Base-by-base conservation (phyloP, 2,329 filamentous ascomycete genomes). In the Diaporthe nobilis region DNA sequence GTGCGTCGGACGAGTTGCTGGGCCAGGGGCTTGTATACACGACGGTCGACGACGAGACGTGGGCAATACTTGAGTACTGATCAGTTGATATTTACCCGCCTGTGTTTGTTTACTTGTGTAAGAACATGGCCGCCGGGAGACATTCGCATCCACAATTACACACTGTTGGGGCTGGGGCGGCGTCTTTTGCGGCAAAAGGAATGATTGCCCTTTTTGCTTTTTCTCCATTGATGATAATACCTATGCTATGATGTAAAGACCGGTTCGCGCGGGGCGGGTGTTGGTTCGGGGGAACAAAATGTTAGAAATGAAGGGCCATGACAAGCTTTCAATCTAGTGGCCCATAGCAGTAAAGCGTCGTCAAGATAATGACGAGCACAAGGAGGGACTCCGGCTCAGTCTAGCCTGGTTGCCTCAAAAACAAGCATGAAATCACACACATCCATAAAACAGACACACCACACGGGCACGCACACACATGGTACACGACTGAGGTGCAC, bases 41-140 rank as follows among this genome's bases (percentile, higher is more conserved):
- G 39, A 99, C 97, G 13, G 90, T 98, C 9, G 95, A 98, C 85
- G 96, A 98, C 81, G 90, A 94, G 84, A 98, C 96, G 0, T 98
- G 94, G 93, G 95, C 95, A 58, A 87, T 98, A 78, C 87, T 98
- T 77, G 94, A 97, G 76, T 91, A 89, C 77, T 92, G 76, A 80
- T 75, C 37, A 31, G 20, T 51, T 44, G 39, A 17, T 7, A 51
- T 25, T 47, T 22, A 20, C 20, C 60, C 31, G 37, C 4, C 25
- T 61, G 31, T 76, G 44, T 67, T 72, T 65, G 61, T 47, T 71
- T 72, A 67, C 49, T 15, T 47, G 10, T 55, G 37, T 57, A 44
- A 37, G 47, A 34, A 55, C 60, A 53, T 65, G 20, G 53, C 51
- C 44, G 25, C 31, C 60, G 25, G 53, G 31, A 51, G 42, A 53